Evolutionary conservation across 1,139 yeast species (phyloP).

Genomic region (Suhomyces kunorum): DNA sequence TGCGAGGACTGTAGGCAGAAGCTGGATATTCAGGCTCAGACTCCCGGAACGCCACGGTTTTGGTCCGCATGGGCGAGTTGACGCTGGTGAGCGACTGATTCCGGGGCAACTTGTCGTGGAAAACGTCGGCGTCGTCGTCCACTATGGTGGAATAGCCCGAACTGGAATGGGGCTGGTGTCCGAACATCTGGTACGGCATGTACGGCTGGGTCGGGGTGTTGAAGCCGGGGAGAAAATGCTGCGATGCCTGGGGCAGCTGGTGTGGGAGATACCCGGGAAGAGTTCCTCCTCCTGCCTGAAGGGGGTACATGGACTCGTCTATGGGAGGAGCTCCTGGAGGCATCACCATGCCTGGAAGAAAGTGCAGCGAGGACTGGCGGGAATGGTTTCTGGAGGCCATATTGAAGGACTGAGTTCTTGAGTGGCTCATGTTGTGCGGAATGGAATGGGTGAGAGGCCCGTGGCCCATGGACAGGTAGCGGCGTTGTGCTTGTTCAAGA

Average conservation of each 20-base stretch:
- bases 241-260: conserved; percentile 11
- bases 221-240: conserved; percentile 11
- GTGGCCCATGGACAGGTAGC: conserved; percentile 9
- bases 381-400: conserved; percentile 11
- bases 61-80: conserved; percentile 19
- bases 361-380: conserved; percentile 13
- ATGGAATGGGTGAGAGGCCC: conserved; percentile 1
- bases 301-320: conserved; percentile 8
- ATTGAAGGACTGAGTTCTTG: conserved; percentile 13
- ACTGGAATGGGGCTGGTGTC: conserved; percentile 17
- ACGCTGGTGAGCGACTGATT: conserved; percentile 14
- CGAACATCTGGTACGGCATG: conserved; percentile 10
- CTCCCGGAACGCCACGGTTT: conserved; percentile 39
- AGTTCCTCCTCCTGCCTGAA: conserved; percentile 5
- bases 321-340: conserved; percentile 7
- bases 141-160: conserved; percentile 26
- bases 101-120: conserved; percentile 19
- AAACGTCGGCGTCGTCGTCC: conserved; percentile 23
- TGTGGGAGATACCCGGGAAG: conserved; percentile 8
- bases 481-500: conserved; percentile 6
- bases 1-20: conserved; percentile 32
- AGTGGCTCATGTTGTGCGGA: conserved; percentile 13
- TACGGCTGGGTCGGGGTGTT: conserved; percentile 8
- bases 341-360: conserved; percentile 12
- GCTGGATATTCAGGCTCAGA: conserved; percentile 40